Evolutionary conservation across 2,329 filamentous ascomycete genomes (phyloP), one percentile per base, ranked within the genome.

Genomic region (Diplodia intermedia): DNA sequence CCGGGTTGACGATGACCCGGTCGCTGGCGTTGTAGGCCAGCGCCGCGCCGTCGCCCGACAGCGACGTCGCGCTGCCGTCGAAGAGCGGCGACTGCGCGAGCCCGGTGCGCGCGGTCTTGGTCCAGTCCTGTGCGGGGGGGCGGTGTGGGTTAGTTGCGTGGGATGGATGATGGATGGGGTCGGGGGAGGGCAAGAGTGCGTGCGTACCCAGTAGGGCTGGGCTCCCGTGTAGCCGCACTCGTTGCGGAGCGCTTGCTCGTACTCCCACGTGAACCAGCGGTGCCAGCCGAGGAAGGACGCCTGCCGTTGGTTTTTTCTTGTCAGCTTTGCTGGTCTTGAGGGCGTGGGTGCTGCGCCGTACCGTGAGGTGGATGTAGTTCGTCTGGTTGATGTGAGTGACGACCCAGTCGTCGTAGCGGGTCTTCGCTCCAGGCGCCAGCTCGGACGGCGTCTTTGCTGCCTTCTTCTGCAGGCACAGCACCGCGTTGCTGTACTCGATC

Each of bases 51-150:
- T 86, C 82, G 26, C 84, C 83, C 23, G 81, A 73, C 63, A 78
- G 75, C 61, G 81, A 78, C 57, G 81, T 84, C 20, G 80, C 81
- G 70, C 82, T 84, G 55, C 86, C 86, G 70, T 86, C 85, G 69
- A 89, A 87, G 57, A 87, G 73, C 15, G 85, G 83, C 0, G 85
- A 86, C 65, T 82, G 36, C 4, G 36, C 57, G 7, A 68, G 50
- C 2, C 66, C 66, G n/a, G 50, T 68, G 20, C 29, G 9, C 2
- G 66, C 66, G 8, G 66, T 63, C n/a, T 62, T 63, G 50, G 56
- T 54, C 66, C 66, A 68, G 57, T 68, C 57, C 65, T 86, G 86
- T 40, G 31, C 14, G 60, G 9, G 18, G 4, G 43, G 23, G 23
- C 23, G 23, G 57, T 1, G 14, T 15, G 38, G 14, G 15, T 20